These are phyloP conservation scores for Carpinus fangiana DNA, from an alignment of 306 rosid species.

Conservation along the genomic window DNA sequence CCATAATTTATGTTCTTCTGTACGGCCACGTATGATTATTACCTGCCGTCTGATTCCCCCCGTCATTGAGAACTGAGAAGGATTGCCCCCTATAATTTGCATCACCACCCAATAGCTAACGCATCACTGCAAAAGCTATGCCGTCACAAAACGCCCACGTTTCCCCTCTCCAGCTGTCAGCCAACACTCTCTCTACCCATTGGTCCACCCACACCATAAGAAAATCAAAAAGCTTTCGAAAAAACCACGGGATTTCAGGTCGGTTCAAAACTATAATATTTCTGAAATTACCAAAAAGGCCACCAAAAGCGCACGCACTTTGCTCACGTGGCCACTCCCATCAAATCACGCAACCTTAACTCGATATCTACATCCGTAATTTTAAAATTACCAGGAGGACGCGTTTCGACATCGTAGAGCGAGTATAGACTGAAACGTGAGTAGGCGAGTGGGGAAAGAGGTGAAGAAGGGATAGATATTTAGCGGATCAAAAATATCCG, in stretches of 20 bases:
- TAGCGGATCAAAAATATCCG: conserved; percentile 43
- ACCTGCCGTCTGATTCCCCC: background rate
- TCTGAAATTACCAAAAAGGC: conserved; percentile 17
- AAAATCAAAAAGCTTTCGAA: too few species aligned
- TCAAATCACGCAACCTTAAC: conserved; percentile 4
- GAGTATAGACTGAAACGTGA: background rate
- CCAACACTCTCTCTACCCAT: conserved; percentile 12
- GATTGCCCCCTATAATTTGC: background rate
- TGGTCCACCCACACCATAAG: conserved; percentile 3
- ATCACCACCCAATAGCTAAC: background rate
- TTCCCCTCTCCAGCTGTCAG: conserved; percentile 33
- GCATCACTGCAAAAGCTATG: background rate
- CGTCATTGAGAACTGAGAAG: background rate
- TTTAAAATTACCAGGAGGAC: accelerated
- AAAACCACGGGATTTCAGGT: background rate
- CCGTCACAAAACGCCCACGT: conserved; percentile 24
- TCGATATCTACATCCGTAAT: background rate
- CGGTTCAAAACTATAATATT: background rate
- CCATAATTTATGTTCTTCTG: too few species aligned
- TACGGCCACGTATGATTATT: too few species aligned
- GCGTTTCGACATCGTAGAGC: background rate
- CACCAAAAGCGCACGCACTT: background rate
- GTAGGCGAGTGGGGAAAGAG: background rate
- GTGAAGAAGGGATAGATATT: conserved; percentile 30
- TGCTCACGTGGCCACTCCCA: conserved; percentile 30